These are phyloP conservation scores for Mycena polygramma DNA, from an alignment of 768 basidiomycete genomes.

Conservation along the genomic window DNA sequence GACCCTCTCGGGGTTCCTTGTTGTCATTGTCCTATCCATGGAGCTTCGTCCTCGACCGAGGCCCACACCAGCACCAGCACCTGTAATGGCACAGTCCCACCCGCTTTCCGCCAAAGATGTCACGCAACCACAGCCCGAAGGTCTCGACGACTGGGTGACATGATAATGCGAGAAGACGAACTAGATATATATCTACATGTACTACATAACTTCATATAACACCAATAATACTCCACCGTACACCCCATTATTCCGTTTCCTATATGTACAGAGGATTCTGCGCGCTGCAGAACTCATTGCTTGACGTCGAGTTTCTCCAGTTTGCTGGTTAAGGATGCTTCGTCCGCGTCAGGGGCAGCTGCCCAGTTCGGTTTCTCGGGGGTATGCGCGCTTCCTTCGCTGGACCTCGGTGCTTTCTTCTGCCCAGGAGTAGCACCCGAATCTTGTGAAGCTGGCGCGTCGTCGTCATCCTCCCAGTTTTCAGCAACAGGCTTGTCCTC, in stretches of 20 bases:
- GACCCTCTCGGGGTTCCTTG: conserved; percentile 72
- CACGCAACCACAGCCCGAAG: conserved; percentile 37
- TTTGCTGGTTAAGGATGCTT: conserved; percentile 58
- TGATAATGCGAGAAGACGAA: conserved; percentile 19
- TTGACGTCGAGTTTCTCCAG: conserved; percentile 72
- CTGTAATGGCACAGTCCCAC: conserved; percentile 44
- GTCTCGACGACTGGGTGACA: conserved; percentile 35
- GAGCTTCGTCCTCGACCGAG: conserved; percentile 68
- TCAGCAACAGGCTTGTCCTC: conserved; percentile 73
- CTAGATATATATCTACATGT: conserved; percentile 54
- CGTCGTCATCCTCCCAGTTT: conserved; percentile 84
- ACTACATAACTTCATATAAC: conserved; percentile 51
- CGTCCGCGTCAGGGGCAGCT: conserved; percentile 39
- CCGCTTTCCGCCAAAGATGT: conserved; percentile 48
- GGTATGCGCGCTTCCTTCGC: conserved; percentile 22
- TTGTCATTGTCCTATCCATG: conserved; percentile 79
- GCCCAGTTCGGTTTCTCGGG: conserved; percentile 38
- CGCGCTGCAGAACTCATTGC: conserved; percentile 43
- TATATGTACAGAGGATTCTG: conserved; percentile 26
- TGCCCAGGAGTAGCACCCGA: conserved; percentile 26
- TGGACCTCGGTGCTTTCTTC: conserved; percentile 29
- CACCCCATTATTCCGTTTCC: conserved; percentile 36
- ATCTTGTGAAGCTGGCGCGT: conserved; percentile 41
- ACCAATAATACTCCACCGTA: conserved; percentile 40
- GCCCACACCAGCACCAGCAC: conserved; percentile 42